Evolutionary conservation across 257 asterid species (phyloP).

Genomic region (Catharanthus roseus): DNA sequence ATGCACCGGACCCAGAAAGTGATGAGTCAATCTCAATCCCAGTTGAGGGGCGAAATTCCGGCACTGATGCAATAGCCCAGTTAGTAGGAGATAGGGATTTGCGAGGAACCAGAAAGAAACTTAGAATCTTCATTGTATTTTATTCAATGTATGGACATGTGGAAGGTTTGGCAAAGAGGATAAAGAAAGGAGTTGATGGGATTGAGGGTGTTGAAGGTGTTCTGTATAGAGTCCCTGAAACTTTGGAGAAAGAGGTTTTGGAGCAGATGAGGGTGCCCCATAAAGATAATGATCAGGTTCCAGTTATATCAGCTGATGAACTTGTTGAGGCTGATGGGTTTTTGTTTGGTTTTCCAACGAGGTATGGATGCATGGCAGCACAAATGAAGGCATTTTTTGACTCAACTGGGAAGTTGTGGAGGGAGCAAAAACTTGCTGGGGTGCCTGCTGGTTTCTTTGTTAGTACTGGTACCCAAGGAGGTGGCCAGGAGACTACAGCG

Average conservation of each 20-base stretch:
- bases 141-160: conserved; percentile 60
- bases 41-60: conserved; percentile 19
- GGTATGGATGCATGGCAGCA: conserved; percentile 52
- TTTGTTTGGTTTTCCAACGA: conserved; percentile 51
- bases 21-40: conserved; percentile 27
- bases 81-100: conserved; percentile 10
- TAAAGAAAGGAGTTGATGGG: conserved; percentile 47
- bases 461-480: conserved; percentile 57
- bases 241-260: conserved; percentile 28
- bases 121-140: conserved; percentile 47
- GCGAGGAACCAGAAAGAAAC: conserved; percentile 13
- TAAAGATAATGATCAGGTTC: conserved; percentile 31
- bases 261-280: conserved; percentile 43
- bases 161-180: conserved; percentile 44
- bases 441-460: conserved; percentile 53
- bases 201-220: conserved; percentile 49
- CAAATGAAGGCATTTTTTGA: conserved; percentile 60
- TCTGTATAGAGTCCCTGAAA: conserved; percentile 50
- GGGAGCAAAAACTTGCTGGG: conserved; percentile 54
- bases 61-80: conserved; percentile 1
- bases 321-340: conserved; percentile 50
- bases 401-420: conserved; percentile 44
- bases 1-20: conserved; percentile 14
- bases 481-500: conserved; percentile 69
- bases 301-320: conserved; percentile 33